Base-by-base conservation (phyloP, 176 grass and related monocot genomes). In the Tillandsia leiboldiana region DNA sequence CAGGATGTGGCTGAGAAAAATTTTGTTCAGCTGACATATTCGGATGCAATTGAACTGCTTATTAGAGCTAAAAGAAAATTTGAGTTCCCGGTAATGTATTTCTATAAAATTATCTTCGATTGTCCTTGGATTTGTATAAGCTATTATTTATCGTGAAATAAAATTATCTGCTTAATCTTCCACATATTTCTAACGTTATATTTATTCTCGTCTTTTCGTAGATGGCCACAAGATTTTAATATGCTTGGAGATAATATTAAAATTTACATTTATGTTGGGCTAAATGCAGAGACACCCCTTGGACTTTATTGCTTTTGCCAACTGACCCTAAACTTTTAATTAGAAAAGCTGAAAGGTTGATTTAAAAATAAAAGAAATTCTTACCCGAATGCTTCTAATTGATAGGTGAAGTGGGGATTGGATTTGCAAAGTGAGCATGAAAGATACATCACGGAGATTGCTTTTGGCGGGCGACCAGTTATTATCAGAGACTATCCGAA, bases 401-500 rank as follows among this genome's bases (percentile, higher is more conserved):
- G 62, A 50, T 84, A 97, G 94, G 94, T 93, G 63, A 90, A 90
- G 42, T 97, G 94, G 94, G 89, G 94, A 33, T 74, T 90, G 84
- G 94, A 97, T 77, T 84, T 97, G 82, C 94, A 93, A 93, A 97
- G 94, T 79, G 94, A 97, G 72, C 89, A 97, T 80, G 94, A 97
- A 73, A 87, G 89, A 83, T 97, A 90, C 74, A 90, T 97, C 86
- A 97, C 94, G 74, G 94, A 97, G 81, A 80, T 87, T 80, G 94
- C 72, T 73, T 97, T 90, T 77, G 89, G 82, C 53, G 89, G 94
- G 11, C 80, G 80, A 20, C 94, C 89, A 67, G 94, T 97, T 73
- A 97, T 97, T 79, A 90, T 97, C 72, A 79, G 89, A 78, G 94
- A 97, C 77, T 97, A 97, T 79, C 94, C 94, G 72, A 97, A 93